Percentiles rank a stretch among this genome's conserved stretches.
Evolutionary conservation across 805 yeast genomes (phyloP).

Genomic region (Saturnispora kantuleensis): DNA sequence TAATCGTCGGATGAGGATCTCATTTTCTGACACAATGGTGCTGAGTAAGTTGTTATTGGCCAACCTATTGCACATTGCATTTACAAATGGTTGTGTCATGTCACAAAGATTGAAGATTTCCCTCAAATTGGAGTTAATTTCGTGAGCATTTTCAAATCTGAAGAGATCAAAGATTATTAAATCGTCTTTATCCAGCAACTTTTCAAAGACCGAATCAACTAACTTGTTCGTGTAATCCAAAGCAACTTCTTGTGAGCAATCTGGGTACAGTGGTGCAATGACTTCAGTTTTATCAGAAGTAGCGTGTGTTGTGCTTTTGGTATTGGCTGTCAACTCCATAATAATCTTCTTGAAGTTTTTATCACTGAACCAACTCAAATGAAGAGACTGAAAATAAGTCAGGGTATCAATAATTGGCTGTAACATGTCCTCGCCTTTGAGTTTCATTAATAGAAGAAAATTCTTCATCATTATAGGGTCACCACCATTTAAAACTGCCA

Average conservation of each 20-base stretch:
- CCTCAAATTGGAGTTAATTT: background rate
- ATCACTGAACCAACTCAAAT: constrained; percentile 1
- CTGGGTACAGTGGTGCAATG: constrained; percentile 8
- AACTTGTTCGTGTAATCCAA: background rate
- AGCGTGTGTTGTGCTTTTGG: background rate
- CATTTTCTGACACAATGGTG: background rate
- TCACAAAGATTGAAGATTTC: constrained; percentile 3
- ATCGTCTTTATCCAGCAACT: constrained; percentile 1
- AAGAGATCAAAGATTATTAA: constrained; percentile 8
- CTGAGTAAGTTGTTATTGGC: background rate
- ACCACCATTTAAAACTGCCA: background rate
- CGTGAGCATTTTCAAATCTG: constrained; percentile 1
- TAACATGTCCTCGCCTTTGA: background rate
- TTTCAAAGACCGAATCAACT: background rate
- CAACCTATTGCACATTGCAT: constrained; percentile 2
- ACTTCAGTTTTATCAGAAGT: background rate
- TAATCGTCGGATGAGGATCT: background rate
- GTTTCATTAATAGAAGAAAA: background rate
- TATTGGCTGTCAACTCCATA: background rate
- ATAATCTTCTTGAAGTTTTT: background rate
- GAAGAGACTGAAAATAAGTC: background rate
- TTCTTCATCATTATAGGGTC: background rate
- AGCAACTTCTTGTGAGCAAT: constrained; percentile 1
- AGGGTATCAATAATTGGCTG: background rate
- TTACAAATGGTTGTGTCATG: constrained; percentile 2